Base-by-base conservation (phyloP, 2,329 filamentous ascomycete genomes). In the Beauveria sp. region DNA sequence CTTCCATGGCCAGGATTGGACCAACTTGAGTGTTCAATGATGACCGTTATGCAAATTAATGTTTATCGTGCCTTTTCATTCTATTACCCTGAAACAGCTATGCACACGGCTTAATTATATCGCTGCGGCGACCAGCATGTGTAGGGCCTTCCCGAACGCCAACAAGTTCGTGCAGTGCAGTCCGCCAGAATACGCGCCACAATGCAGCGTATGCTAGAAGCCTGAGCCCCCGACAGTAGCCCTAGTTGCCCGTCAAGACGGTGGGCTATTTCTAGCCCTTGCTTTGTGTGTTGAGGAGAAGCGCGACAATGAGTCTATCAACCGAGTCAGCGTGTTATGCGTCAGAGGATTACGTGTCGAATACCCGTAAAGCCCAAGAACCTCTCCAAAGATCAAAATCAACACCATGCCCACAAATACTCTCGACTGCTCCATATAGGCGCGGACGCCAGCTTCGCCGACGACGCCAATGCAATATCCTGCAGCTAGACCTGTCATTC, bases 361-460 rank as follows among this genome's bases (percentile, higher is more conserved):
- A 67, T 81, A 96, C 91, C 95, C 95, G 71, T 99, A 99, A 38
- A 99, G 87, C 74, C 95, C 95, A 73, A 99, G 74, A 20, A 99
- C 95, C 81, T 99, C 95, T 62, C 91, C 95, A 73, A 99, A 99
- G 84, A 99, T 99, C 65, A 98, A 83, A 68, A 98, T 98, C 70
- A 99, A 79, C 52, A 99, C 93, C 95, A 98, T 98, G 75, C 95
- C 95, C 55, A 99, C 95, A 69, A 97, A 99, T 67, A 99, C 89
- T 65, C 93, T 86, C 55, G 90, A 96, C 76, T 99, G 95, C 70
- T 91, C 86, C 92, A 99, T 96, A 79, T 96, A 98, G 62, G 92
- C 87, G 69, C 95, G 87, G 58, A 98, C 93, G 64, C 95, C 93
- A 77, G 87, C 88, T 78, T 99, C 96, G 67, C 95, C 95, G 24